These are phyloP conservation scores for Astrephomene gubernaculifera DNA, from an alignment of 139 green algal genomes.

Conservation along the genomic window DNA sequence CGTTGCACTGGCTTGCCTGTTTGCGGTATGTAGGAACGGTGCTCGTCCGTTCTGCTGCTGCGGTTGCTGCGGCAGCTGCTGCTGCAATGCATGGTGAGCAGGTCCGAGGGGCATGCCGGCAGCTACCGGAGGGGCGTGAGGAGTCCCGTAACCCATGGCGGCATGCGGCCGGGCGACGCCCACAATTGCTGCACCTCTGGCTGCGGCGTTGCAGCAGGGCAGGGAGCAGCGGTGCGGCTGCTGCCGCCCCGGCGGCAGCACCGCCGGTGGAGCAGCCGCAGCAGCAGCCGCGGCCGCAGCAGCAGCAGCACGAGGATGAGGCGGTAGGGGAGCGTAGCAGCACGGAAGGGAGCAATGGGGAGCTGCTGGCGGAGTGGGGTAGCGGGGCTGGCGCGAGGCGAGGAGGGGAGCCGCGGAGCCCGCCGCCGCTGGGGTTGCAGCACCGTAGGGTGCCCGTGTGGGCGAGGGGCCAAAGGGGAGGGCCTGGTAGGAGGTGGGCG, in stretches of 20 bases:
- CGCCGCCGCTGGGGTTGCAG: neutral
- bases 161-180: neutral
- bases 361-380: neutral
- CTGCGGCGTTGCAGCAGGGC: slow-evolving; percentile 27
- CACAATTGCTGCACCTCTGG: neutral
- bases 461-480: neutral
- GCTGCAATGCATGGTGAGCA: too few relatives aligned
- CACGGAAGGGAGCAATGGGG: neutral
- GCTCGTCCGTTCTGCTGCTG: too few relatives aligned
- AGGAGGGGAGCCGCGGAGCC: neutral
- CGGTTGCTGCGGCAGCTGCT: neutral
- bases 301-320: neutral
- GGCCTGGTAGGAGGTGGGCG: neutral
- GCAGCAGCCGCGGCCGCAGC: neutral
- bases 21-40: too few relatives aligned
- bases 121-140: too few relatives aligned
- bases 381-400: neutral
- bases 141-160: too few relatives aligned
- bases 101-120: too few relatives aligned
- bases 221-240: slow-evolving; percentile 7
- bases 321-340: neutral
- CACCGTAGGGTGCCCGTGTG: neutral
- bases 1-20: too few relatives aligned
- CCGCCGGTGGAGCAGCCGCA: neutral
- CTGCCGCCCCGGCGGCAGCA: neutral